Evolutionary conservation across 371 early-diverging fungal genomes (phyloP).

Genomic region (Rhizomucor pusillus): DNA sequence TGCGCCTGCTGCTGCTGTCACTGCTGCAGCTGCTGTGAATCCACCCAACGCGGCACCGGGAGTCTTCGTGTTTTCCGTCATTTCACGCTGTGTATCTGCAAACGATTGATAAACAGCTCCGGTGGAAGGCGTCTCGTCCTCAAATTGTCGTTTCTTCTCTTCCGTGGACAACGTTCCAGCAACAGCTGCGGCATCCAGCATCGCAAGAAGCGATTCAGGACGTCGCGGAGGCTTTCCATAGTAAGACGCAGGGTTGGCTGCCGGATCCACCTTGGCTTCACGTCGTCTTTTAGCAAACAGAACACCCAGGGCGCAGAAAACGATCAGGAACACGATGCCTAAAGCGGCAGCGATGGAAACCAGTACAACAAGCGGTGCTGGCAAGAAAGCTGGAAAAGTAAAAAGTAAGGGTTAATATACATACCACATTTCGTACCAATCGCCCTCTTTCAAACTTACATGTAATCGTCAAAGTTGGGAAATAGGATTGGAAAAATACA

Average conservation of each 20-base stretch:
- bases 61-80: constrained; percentile 6
- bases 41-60: constrained; percentile 13
- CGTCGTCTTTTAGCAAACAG: constrained; percentile 31
- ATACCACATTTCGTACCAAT: too few species aligned
- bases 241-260: constrained; percentile 29
- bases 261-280: constrained; percentile 29
- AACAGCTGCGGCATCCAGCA: constrained; percentile 18
- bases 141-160: not conserved
- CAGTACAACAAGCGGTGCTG: constrained; percentile 63
- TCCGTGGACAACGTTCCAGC: constrained; percentile 5
- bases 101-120: not conserved
- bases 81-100: constrained; percentile 2
- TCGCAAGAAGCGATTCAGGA: constrained; percentile 38
- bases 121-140: not conserved
- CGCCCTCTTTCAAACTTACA: constrained; percentile 14
- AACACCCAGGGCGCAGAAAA: constrained; percentile 53
- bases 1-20: not conserved
- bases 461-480: constrained; percentile 8
- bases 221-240: constrained; percentile 46
- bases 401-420: constrained; percentile 19
- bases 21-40: constrained; percentile 20
- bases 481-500: constrained; percentile 44
- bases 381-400: constrained; percentile 32
- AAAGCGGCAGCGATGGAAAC: constrained; percentile 69
- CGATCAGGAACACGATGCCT: constrained; percentile 65